A percentile compares a stretch with the other conserved stretches of the same genome.
These are phyloP conservation scores for Phylloporus sp. DNA, from an alignment of 768 basidiomycete species.

Conservation along the genomic window DNA sequence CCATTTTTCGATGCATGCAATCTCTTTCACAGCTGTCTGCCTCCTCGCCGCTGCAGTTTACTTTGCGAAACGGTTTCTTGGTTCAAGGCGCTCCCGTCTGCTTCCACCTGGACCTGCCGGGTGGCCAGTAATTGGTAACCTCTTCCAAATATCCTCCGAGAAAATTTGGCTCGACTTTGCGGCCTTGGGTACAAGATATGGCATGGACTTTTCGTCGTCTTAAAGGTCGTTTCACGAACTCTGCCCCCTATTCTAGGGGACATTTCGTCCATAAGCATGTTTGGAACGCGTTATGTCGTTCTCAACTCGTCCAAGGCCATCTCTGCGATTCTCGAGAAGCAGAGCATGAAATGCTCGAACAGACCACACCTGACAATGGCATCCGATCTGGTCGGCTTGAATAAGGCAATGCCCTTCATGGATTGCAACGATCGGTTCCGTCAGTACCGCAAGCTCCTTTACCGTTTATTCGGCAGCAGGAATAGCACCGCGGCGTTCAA, in stretches of 20 bases:
- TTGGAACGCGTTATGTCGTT: slow-evolving; percentile 46
- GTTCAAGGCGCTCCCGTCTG: not conserved
- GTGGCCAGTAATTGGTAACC: slow-evolving; percentile 46
- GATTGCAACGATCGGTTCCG: slow-evolving; percentile 9
- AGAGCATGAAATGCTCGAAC: slow-evolving; percentile 46
- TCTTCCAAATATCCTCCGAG: slow-evolving; percentile 47
- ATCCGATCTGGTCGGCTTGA: slow-evolving; percentile 18
- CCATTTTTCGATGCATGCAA: no score
- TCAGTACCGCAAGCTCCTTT: slow-evolving; percentile 12
- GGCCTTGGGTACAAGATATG: slow-evolving; percentile 49
- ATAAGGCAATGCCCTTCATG: slow-evolving; percentile 1
- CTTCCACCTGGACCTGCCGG: slow-evolving; percentile 22
- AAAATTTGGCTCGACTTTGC: slow-evolving; percentile 50
- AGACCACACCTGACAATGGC: slow-evolving; percentile 17
- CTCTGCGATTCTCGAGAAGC: slow-evolving; percentile 49
- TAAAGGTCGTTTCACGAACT: not conserved
- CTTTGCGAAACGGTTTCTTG: not conserved
- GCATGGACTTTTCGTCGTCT: slow-evolving; percentile 24
- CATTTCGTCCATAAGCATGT: slow-evolving; percentile 21
- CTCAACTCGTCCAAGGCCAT: slow-evolving; percentile 44
- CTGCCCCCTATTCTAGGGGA: slow-evolving; percentile 19
- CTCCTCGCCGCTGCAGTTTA: slow-evolving; percentile 18
- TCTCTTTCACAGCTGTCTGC: slow-evolving; percentile 5
- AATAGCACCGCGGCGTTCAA: slow-evolving; percentile 7
- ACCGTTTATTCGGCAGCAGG: slow-evolving; percentile 10